These are phyloP conservation scores for Asterophora parasitica DNA, from an alignment of 768 basidiomycete species.

Conservation along the genomic window DNA sequence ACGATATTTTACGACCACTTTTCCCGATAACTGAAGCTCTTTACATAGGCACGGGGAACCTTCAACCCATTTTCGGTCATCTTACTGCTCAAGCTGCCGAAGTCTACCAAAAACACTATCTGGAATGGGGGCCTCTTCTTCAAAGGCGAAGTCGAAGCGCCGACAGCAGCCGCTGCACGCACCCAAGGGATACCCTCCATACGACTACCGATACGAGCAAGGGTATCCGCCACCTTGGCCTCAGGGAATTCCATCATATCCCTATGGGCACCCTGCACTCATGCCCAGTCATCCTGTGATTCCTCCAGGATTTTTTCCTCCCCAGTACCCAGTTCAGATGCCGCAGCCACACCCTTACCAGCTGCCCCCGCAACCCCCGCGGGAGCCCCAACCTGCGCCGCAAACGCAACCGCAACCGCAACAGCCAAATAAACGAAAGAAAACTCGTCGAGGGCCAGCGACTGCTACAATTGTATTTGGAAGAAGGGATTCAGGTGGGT, in stretches of 20 bases:
- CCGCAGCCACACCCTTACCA: conserved; percentile 8
- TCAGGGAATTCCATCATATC: background rate
- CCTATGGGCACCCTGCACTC: conserved; percentile 1
- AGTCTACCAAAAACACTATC: background rate
- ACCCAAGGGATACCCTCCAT: conserved; percentile 1
- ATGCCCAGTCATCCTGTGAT: conserved; percentile 1
- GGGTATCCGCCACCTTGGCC: conserved; percentile 1
- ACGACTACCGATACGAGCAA: background rate
- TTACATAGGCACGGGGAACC: background rate
- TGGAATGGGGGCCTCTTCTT: conserved; percentile 6
- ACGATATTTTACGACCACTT: background rate
- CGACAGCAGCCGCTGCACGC: background rate
- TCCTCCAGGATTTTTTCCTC: background rate
- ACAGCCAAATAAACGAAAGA: conserved; percentile 2
- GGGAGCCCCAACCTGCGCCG: background rate
- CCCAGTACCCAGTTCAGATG: conserved; percentile 9
- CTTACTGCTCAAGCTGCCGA: background rate
- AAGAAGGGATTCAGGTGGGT: conserved; percentile 2
- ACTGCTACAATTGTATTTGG: conserved; percentile 3
- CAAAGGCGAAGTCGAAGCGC: conserved; percentile 5
- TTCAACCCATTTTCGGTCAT: background rate
- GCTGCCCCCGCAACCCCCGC: background rate
- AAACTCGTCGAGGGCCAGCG: background rate
- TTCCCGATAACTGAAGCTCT: background rate
- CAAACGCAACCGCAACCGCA: background rate